Evolutionary conservation across 1,139 yeast genomes (phyloP).

Genomic region (Candida buenavistaensis): DNA sequence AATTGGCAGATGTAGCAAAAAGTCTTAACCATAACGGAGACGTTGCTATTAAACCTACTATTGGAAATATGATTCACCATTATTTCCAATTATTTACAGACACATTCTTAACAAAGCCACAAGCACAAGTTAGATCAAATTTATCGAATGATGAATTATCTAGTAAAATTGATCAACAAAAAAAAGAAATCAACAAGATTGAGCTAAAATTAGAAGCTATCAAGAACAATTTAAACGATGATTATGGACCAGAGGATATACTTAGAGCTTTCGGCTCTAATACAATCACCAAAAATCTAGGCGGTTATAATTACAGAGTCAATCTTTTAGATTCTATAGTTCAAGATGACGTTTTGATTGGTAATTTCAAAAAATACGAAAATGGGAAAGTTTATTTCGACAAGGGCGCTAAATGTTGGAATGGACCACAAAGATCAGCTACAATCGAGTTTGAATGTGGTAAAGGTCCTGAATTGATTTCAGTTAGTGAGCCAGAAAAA

Average conservation of each 20-base stretch:
- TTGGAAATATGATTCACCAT: conserved; percentile 26
- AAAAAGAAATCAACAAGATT: conserved; percentile 20
- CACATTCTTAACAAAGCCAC: conserved; percentile 12
- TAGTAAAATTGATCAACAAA: conserved; percentile 12
- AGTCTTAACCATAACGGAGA: conserved; percentile 7
- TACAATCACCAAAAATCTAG: conserved; percentile 51
- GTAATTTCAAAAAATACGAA: conserved; percentile 42
- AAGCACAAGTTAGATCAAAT: conserved; percentile 6
- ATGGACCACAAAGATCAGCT: conserved; percentile 84
- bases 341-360: conserved; percentile 64
- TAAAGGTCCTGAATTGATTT: conserved; percentile 47
- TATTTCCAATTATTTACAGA: conserved; percentile 18
- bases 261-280: conserved; percentile 56
- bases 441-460: conserved; percentile 71
- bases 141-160: conserved; percentile 11
- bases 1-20: conserved; percentile 17
- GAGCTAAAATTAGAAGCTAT: conserved; percentile 19
- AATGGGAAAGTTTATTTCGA: conserved; percentile 42
- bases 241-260: conserved; percentile 66
- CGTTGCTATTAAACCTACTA: conserved; percentile 18
- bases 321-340: conserved; percentile 57
- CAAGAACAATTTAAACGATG: conserved; percentile 21
- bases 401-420: conserved; percentile 90
- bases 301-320: conserved; percentile 70
- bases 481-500: conserved; percentile 85